Evolutionary conservation across 176 grass and related monocot genomes (phyloP).

Genomic region (Musa acuminata): DNA sequence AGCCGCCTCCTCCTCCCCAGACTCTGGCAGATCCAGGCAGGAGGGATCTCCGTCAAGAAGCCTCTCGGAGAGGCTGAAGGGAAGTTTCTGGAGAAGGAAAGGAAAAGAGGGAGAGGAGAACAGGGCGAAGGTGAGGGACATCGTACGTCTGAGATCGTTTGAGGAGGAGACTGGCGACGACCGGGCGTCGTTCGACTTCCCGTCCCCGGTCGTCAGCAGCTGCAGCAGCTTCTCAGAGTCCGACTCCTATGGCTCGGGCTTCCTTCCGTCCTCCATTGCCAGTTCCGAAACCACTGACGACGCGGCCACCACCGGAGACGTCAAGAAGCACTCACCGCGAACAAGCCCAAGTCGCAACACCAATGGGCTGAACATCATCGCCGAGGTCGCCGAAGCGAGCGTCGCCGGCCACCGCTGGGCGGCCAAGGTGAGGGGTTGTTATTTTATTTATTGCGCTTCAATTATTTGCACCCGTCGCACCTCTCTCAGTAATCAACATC

Average conservation of each 20-base stretch:
- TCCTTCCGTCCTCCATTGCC: constrained; percentile 15
- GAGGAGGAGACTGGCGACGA: constrained; percentile 17
- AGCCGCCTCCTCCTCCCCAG: not conserved
- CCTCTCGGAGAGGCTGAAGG: constrained; percentile 51
- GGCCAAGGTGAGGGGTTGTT: not conserved
- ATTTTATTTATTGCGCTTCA: not conserved
- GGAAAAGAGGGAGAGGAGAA: not conserved
- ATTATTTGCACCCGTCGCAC: constrained; percentile 1
- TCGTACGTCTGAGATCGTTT: constrained; percentile 7
- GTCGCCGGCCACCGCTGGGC: constrained; percentile 1
- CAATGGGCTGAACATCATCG: not conserved
- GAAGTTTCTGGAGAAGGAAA: constrained; percentile 41
- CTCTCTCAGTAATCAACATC: not conserved
- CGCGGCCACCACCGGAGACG: constrained; percentile 9
- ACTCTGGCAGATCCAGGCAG: not conserved
- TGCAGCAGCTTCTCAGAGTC: constrained; percentile 41
- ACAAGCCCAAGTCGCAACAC: not conserved
- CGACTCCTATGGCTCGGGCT: constrained; percentile 24
- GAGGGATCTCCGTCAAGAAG: constrained; percentile 41
- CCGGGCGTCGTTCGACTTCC: constrained; percentile 22
- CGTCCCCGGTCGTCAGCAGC: constrained; percentile 66
- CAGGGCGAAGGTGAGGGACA: not conserved
- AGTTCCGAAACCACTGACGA: constrained; percentile 29
- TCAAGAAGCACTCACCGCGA: not conserved
- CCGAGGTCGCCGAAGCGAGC: not conserved